A percentile compares a stretch with the other conserved stretches of the same genome.
phyloP scores from a whole-genome alignment of 495 filamentous ascomycete species.

The Aspergillus funiculosus region DNA sequence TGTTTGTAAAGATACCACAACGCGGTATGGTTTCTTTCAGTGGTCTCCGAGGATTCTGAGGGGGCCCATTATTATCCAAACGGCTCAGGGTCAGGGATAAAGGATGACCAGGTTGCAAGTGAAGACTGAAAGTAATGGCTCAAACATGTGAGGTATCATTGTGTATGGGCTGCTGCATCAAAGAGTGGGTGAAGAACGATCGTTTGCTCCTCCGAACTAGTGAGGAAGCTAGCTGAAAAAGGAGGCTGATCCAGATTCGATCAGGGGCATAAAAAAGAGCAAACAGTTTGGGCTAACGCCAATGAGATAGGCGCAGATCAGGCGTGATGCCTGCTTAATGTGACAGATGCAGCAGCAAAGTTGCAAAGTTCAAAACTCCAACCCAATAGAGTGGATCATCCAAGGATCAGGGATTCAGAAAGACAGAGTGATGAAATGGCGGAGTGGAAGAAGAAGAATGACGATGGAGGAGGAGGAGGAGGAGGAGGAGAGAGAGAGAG shows the following conservation, averaged over 20 bases:
- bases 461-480: neutral
- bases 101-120: too few species aligned
- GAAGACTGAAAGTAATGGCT: neutral
- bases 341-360: constrained; percentile 14
- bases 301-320: constrained; percentile 2
- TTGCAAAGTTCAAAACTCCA: too few species aligned
- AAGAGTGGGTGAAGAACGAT: neutral
- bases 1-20: too few species aligned
- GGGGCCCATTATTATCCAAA: too few species aligned
- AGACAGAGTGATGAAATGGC: neutral
- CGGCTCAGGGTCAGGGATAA: neutral
- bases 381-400: neutral
- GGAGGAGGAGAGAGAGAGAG: neutral
- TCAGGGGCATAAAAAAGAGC: neutral
- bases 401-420: neutral
- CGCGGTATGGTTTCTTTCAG: too few species aligned
- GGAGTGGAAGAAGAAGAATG: neutral
- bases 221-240: neutral
- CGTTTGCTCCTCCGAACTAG: neutral
- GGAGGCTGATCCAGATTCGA: neutral
- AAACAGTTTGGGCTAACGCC: constrained; percentile 2
- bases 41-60: too few species aligned
- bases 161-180: neutral
- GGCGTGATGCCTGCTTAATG: constrained; percentile 4
- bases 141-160: constrained; percentile 6